phyloP scores from a whole-genome alignment of 2,329 filamentous ascomycete species.

The Penicillium sp. region DNA sequence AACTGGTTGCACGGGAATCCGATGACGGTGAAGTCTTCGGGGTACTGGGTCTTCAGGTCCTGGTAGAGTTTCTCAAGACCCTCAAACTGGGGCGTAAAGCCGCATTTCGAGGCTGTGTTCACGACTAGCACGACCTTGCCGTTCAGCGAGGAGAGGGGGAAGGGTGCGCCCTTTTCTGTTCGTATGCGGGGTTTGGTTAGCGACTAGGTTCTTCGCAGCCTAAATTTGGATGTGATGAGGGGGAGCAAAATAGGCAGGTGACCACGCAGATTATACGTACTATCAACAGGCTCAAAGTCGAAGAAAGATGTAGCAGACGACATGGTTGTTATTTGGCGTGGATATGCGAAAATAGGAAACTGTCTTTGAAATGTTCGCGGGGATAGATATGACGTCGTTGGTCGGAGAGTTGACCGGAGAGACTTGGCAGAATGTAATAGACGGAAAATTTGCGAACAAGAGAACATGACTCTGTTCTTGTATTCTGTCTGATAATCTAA shows the following conservation, averaged over 20 bases:
- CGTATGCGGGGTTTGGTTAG: conserved; percentile 9
- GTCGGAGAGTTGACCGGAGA: conserved; percentile 3
- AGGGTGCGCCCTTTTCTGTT: conserved; percentile 70
- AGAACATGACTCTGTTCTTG: conserved; percentile 10
- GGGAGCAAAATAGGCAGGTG: background rate
- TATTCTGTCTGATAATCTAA: conserved; percentile 9
- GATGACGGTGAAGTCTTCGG: conserved; percentile 78
- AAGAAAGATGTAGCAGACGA: conserved; percentile 59
- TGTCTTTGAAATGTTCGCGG: conserved; percentile 3
- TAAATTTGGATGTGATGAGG: background rate
- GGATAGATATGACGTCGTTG: conserved; percentile 19
- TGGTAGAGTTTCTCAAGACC: conserved; percentile 92
- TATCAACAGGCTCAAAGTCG: conserved; percentile 60
- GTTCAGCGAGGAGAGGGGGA: conserved; percentile 69
- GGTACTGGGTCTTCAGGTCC: conserved; percentile 65
- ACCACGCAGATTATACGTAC: conserved; percentile 40
- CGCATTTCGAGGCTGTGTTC: conserved; percentile 98
- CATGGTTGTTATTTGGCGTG: conserved; percentile 44
- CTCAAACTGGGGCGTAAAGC: conserved; percentile 94
- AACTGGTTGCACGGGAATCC: conserved; percentile 99
- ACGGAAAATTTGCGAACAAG: background rate
- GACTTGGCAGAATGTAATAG: background rate
- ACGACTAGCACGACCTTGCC: conserved; percentile 94
- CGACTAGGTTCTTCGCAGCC: background rate
- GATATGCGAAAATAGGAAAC: background rate